Conservation (phyloP, 345 rosid species). For the Theobroma cacao region DNA sequence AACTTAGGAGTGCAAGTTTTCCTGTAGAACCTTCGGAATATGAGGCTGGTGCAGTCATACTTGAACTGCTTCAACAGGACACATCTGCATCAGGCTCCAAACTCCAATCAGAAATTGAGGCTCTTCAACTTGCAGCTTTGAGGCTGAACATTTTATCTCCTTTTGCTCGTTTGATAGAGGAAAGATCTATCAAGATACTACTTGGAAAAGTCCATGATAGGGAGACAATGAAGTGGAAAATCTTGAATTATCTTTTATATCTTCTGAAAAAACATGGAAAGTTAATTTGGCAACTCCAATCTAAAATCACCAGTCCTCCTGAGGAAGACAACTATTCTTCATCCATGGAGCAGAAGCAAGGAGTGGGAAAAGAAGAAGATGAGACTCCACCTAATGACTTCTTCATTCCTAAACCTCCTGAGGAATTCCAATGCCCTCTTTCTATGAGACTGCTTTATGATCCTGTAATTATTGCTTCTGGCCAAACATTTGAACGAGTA, state of each 20-base stretch:
- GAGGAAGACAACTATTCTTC: not conserved
- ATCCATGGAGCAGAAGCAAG: not conserved
- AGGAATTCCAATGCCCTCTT: slow-evolving; percentile 33
- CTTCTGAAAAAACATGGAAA: slow-evolving; percentile 38
- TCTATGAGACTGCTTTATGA: slow-evolving; percentile 38
- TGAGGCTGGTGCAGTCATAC: slow-evolving; percentile 33
- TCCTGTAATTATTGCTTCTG: slow-evolving; percentile 40
- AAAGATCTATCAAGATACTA: slow-evolving; percentile 32
- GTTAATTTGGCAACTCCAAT: slow-evolving; percentile 8
- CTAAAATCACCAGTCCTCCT: not conserved
- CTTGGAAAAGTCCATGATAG: slow-evolving; percentile 15
- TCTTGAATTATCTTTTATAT: slow-evolving; percentile 29
- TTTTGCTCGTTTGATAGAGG: slow-evolving; percentile 30
- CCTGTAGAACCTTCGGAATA: slow-evolving; percentile 33
- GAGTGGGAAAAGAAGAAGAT: not conserved
- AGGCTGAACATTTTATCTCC: slow-evolving; percentile 35
- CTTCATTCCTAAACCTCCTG: slow-evolving; percentile 21
- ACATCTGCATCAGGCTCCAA: slow-evolving; percentile 18
- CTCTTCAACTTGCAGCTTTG: slow-evolving; percentile 29
- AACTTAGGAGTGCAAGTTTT: slow-evolving; percentile 30
- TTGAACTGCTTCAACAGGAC: slow-evolving; percentile 19
- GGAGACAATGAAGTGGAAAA: slow-evolving; percentile 14
- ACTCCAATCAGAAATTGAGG: slow-evolving; percentile 26
- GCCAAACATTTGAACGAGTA: slow-evolving; percentile 37
- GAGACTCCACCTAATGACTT: not conserved